A percentile compares a stretch with the other conserved stretches of the same genome.
Evolutionary conservation across 129 eudicot genomes (phyloP).

Genomic region (Artemisia argyi): DNA sequence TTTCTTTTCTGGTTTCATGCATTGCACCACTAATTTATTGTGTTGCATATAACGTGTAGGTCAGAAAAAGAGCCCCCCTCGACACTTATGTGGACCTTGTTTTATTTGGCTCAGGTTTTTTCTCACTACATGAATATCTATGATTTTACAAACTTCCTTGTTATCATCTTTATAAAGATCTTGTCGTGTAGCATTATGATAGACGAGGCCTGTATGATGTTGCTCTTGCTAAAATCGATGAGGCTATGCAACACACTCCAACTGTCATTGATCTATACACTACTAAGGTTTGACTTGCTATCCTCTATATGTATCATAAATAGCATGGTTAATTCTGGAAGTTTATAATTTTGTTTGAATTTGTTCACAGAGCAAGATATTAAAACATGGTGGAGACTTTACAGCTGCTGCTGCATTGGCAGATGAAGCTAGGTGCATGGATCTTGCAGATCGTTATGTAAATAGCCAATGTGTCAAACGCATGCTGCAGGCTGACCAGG

Average conservation of each 20-base stretch:
- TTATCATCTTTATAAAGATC: conserved; percentile 16
- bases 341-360: not conserved
- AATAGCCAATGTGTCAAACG: conserved; percentile 95
- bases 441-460: conserved; percentile 97
- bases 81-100: conserved; percentile 90
- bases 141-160: not conserved
- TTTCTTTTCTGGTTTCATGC: too few relatives aligned
- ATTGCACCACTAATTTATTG: conserved; percentile 5
- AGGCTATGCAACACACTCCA: conserved; percentile 92
- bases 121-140: conserved; percentile 4
- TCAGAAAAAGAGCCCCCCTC: conserved; percentile 95
- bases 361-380: conserved; percentile 64
- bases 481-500: conserved; percentile 99
- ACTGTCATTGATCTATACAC: conserved; percentile 93
- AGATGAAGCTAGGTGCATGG: conserved; percentile 99
- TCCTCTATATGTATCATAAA: not conserved
- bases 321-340: not conserved
- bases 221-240: conserved; percentile 80
- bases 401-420: conserved; percentile 95
- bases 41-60: conserved; percentile 41
- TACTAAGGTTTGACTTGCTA: conserved; percentile 50
- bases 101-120: conserved; percentile 79
- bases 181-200: conserved; percentile 76
- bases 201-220: conserved; percentile 66
- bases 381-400: conserved; percentile 94